Conservation (phyloP, 1,284 basidiomycete species). For the Butyriboletus appendiculatus region DNA sequence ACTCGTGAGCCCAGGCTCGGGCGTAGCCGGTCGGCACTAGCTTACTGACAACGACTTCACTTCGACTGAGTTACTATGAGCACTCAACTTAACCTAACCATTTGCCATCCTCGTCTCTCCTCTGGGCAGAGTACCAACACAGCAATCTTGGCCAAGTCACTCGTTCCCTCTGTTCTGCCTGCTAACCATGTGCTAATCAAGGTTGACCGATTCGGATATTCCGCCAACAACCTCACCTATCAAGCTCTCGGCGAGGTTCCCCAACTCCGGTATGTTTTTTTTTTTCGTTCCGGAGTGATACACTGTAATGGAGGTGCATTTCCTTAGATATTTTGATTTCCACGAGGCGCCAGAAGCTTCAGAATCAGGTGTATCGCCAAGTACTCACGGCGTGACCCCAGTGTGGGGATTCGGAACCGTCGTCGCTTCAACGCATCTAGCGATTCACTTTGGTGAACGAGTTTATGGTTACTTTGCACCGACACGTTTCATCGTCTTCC, state of each 20-base stretch:
- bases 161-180: slow-evolving; percentile 35
- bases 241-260: slow-evolving; percentile 61
- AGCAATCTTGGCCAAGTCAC: slow-evolving; percentile 25
- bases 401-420: slow-evolving; percentile 69
- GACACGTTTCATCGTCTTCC: slow-evolving; percentile 52
- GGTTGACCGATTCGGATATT: slow-evolving; percentile 65
- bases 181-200: slow-evolving; percentile 54
- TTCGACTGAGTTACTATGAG: slow-evolving; percentile 10
- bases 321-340: slow-evolving; percentile 62
- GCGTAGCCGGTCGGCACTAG: neutral
- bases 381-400: slow-evolving; percentile 59
- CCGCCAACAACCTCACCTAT: slow-evolving; percentile 64
- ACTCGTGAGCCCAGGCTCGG: neutral
- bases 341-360: slow-evolving; percentile 44
- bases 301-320: neutral
- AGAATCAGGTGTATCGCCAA: slow-evolving; percentile 37
- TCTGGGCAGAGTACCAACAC: slow-evolving; percentile 25
- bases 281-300: neutral
- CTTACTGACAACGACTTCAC: neutral
- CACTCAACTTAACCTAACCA: slow-evolving; percentile 24
- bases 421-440: slow-evolving; percentile 46
- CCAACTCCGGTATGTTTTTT: slow-evolving; percentile 51
- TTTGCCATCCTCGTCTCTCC: slow-evolving; percentile 36
- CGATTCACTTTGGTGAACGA: slow-evolving; percentile 52
- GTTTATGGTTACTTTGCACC: slow-evolving; percentile 67